Conservation (phyloP, 306 rosid species). For the Lathyrus aphaca region DNA sequence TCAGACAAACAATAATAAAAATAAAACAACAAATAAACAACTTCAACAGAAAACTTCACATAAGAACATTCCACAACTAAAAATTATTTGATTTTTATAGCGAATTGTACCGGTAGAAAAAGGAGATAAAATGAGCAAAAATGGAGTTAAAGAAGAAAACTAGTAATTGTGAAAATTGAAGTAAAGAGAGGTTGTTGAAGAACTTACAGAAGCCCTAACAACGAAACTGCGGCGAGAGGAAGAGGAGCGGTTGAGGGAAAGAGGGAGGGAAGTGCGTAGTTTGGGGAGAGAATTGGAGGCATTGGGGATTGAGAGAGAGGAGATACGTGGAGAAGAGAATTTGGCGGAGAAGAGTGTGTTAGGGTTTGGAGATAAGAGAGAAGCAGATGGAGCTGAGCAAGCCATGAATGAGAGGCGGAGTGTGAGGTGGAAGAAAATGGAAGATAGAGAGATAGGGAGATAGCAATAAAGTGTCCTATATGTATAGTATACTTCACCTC, state of each 20-base stretch:
- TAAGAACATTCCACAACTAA: no score
- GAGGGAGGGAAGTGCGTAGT: constrained; percentile 43
- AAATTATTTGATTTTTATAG: no score
- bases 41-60: no score
- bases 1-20: no score
- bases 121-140: no score
- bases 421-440: neutral
- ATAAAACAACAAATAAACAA: no score
- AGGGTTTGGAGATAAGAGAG: constrained; percentile 68
- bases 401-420: constrained; percentile 31
- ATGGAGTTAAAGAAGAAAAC: no score
- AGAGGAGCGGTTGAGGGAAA: constrained; percentile 46
- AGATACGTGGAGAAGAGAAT: constrained; percentile 26
- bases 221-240: constrained; percentile 49
- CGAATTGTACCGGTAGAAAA: no score
- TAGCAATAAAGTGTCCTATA: no score
- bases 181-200: neutral
- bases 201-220: constrained; percentile 65
- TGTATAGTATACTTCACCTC: no score
- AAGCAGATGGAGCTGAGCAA: constrained; percentile 51
- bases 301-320: constrained; percentile 57
- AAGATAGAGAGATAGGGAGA: constrained; percentile 3
- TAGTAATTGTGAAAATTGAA: no score
- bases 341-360: constrained; percentile 54
- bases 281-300: constrained; percentile 52